Evolutionary conservation across 495 filamentous ascomycete genomes (phyloP).

Genomic region (Xylaria nigripes): DNA sequence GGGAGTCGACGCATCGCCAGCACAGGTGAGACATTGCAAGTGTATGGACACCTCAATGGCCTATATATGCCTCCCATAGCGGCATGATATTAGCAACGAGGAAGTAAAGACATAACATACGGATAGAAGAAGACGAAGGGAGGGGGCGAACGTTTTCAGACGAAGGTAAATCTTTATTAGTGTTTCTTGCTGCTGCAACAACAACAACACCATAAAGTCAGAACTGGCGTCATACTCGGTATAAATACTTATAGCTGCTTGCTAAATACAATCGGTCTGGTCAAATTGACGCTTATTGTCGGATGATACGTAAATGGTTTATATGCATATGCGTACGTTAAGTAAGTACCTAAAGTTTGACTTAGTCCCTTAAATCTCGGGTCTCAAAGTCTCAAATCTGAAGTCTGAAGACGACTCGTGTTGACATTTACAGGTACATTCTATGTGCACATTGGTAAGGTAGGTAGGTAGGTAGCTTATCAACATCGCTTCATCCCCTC

Average conservation of each 20-base stretch:
- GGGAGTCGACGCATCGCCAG: slow-evolving; percentile 10
- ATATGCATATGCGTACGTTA: not conserved
- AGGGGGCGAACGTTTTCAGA: no score
- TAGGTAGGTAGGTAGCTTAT: not conserved
- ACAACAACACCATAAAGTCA: not conserved
- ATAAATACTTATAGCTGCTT: not conserved
- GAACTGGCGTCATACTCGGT: not conserved
- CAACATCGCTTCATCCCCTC: not conserved
- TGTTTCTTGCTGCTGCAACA: no score
- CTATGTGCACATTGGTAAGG: not conserved
- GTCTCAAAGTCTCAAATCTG: no score
- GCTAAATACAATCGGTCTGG: not conserved
- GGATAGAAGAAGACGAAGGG: not conserved
- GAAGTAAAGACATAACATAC: slow-evolving; percentile 12
- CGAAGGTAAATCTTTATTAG: no score
- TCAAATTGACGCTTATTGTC: not conserved
- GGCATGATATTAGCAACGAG: slow-evolving; percentile 28
- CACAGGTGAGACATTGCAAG: slow-evolving; percentile 22
- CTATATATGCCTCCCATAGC: slow-evolving; percentile 35
- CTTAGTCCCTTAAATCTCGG: no score
- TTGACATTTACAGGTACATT: not conserved
- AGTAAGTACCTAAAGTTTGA: not conserved
- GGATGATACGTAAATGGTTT: not conserved
- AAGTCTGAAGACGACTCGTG: not conserved
- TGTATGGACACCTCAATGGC: slow-evolving; percentile 31